phyloP scores from a whole-genome alignment of 2,329 filamentous ascomycete species.

The Graphiopsis chlorocephala region DNA sequence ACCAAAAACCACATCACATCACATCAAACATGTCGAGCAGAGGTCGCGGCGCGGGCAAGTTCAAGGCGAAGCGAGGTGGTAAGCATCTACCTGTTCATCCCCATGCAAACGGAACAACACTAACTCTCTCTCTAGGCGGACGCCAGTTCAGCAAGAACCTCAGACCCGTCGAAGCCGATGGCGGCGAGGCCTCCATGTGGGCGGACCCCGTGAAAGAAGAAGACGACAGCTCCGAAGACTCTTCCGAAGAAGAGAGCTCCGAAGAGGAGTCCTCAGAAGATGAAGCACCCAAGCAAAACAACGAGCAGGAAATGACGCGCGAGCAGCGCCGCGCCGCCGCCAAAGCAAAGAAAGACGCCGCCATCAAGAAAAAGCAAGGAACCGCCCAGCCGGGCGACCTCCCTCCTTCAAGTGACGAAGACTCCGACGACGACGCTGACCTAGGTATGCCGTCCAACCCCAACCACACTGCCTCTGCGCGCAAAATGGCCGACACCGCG shows the following conservation, averaged over 20 bases:
- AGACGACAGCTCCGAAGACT: constrained; percentile 51
- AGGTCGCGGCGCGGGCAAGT: constrained; percentile 80
- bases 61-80: constrained; percentile 93
- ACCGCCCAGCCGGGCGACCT: constrained; percentile 80
- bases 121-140: constrained; percentile 61
- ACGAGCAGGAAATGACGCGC: constrained; percentile 63
- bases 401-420: constrained; percentile 64
- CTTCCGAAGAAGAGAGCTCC: constrained; percentile 47
- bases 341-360: constrained; percentile 88
- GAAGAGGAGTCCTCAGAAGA: constrained; percentile 43
- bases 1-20: constrained; percentile 14
- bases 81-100: constrained; percentile 32
- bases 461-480: constrained; percentile 70
- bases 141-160: constrained; percentile 94
- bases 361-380: constrained; percentile 70
- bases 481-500: constrained; percentile 66
- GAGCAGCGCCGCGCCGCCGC: constrained; percentile 85
- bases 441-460: constrained; percentile 79
- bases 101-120: constrained; percentile 15
- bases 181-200: constrained; percentile 88
- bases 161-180: constrained; percentile 82
- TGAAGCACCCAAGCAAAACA: constrained; percentile 33
- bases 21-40: constrained; percentile 51
- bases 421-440: constrained; percentile 55
- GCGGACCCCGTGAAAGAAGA: constrained; percentile 56